Conservation (phyloP, 257 asterid species). For the Thymus mandschuricus region DNA sequence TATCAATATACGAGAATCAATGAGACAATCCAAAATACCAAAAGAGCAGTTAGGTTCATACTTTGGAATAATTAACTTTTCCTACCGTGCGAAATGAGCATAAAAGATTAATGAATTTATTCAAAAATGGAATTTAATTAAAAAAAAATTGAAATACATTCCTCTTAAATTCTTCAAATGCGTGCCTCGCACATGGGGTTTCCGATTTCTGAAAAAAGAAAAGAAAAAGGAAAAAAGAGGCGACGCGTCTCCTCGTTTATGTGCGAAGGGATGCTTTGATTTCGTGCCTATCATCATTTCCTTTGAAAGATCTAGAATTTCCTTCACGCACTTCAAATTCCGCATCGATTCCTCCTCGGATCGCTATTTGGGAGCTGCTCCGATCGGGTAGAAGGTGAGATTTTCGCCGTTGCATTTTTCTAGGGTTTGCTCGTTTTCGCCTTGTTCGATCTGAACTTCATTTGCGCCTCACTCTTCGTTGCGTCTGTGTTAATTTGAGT, state of each 20-base stretch:
- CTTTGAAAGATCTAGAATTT: slow-evolving; percentile 21
- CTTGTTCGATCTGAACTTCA: neutral
- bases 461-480: neutral
- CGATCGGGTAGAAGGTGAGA: slow-evolving; percentile 12
- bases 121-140: too few species aligned
- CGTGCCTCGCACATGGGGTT: neutral
- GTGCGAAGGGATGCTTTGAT: slow-evolving; percentile 19
- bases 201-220: slow-evolving; percentile 10
- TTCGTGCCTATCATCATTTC: slow-evolving; percentile 6
- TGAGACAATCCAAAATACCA: too few species aligned
- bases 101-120: too few species aligned
- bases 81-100: too few species aligned
- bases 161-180: too few species aligned
- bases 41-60: too few species aligned
- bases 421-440: slow-evolving; percentile 16
- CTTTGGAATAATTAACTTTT: too few species aligned
- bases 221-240: neutral
- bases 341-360: neutral
- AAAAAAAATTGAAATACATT: too few species aligned
- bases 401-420: neutral
- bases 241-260: slow-evolving; percentile 18
- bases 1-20: too few species aligned
- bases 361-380: neutral
- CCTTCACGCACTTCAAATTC: slow-evolving; percentile 9
- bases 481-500: neutral